Conservation (phyloP, 768 basidiomycete genomes). For the Boletus coccyginus region DNA sequence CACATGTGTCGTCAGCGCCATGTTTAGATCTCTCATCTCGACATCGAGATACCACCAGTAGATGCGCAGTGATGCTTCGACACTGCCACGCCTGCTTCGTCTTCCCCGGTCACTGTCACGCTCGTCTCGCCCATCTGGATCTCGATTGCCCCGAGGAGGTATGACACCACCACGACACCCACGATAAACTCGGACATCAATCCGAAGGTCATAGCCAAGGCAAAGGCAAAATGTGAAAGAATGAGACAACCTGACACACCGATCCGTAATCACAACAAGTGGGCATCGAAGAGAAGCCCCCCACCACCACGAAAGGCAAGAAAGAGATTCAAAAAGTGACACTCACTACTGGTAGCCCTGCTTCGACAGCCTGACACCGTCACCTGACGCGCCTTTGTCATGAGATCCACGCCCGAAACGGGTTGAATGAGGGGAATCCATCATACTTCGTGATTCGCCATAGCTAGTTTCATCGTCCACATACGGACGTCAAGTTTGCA, state of each 20-base stretch:
- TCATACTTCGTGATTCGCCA: conserved; percentile 1
- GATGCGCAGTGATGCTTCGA: neutral
- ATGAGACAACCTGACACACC: neutral
- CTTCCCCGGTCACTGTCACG: conserved; percentile 7
- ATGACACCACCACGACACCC: neutral
- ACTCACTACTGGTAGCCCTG: conserved; percentile 35
- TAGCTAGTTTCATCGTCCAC: neutral
- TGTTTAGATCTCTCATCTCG: conserved; percentile 10
- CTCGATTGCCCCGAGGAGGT: conserved; percentile 19
- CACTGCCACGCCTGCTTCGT: conserved; percentile 11
- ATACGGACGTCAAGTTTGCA: conserved; percentile 26
- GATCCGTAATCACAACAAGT: neutral
- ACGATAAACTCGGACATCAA: conserved; percentile 10
- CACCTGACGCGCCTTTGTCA: conserved; percentile 17
- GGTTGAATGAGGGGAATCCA: conserved; percentile 41
- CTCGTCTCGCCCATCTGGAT: neutral
- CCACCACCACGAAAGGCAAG: neutral
- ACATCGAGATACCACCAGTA: neutral
- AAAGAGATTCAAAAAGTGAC: neutral
- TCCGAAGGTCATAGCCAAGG: neutral
- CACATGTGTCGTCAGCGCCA: neutral
- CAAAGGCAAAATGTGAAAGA: neutral
- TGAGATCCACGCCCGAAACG: conserved; percentile 42
- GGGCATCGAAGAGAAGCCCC: neutral
- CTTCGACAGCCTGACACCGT: conserved; percentile 29